Conservation (phyloP, 768 basidiomycete genomes). For the Russula abietina region DNA sequence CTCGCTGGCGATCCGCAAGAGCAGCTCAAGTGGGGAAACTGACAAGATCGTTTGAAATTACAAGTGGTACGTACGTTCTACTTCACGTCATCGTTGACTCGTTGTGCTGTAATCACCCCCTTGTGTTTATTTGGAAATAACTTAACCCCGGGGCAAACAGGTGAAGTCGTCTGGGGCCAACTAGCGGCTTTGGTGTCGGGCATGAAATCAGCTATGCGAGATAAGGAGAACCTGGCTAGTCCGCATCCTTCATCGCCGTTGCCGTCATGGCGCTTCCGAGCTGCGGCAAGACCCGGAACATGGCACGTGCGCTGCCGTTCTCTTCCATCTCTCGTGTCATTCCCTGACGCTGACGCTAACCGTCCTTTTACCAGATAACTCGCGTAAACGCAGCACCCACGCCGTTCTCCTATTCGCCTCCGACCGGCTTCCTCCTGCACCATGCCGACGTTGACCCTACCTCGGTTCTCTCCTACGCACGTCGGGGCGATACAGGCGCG, state of each 20-base stretch:
- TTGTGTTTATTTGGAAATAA: not conserved
- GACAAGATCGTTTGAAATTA: slow-evolving; percentile 13
- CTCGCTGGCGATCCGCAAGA: slow-evolving; percentile 11
- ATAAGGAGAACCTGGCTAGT: not conserved
- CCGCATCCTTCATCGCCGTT: not conserved
- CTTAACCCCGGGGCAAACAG: not conserved
- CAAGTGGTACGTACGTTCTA: slow-evolving; percentile 19
- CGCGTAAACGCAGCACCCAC: slow-evolving; percentile 19
- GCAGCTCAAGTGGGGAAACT: slow-evolving; percentile 10
- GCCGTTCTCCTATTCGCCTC: slow-evolving; percentile 3
- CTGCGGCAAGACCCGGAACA: slow-evolving; percentile 19
- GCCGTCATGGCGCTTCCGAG: slow-evolving; percentile 21
- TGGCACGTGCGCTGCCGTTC: slow-evolving; percentile 17
- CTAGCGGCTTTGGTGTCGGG: slow-evolving; percentile 17
- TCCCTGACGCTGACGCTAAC: not conserved
- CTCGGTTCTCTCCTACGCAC: slow-evolving; percentile 13
- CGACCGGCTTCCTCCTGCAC: slow-evolving; percentile 21
- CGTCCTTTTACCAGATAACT: slow-evolving; percentile 8
- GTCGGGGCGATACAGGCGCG: slow-evolving; percentile 1
- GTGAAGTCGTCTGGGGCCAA: slow-evolving; percentile 24
- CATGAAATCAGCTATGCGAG: slow-evolving; percentile 20
- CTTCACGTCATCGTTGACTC: too few species aligned
- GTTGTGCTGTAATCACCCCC: not conserved
- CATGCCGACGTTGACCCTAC: slow-evolving; percentile 17
- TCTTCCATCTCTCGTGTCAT: too few species aligned